These are phyloP conservation scores for Pleurotus pulmonarius DNA, from an alignment of 768 basidiomycete genomes.

Conservation along the genomic window DNA sequence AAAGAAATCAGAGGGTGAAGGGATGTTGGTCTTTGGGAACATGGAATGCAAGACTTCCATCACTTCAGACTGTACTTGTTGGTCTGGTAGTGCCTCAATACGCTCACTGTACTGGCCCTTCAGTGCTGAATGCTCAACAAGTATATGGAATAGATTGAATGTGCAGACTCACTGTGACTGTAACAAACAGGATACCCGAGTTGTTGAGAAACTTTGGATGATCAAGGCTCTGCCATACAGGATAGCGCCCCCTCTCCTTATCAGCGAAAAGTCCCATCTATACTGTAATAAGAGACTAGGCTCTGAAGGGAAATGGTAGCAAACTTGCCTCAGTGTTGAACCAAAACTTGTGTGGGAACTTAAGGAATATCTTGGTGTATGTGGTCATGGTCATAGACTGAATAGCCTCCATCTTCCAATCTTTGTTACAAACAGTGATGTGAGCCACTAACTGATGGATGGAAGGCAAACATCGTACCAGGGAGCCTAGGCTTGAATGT, in stretches of 20 bases:
- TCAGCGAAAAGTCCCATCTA: slow-evolving; percentile 59
- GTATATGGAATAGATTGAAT: background rate
- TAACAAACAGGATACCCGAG: slow-evolving; percentile 54
- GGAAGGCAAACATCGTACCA: slow-evolving; percentile 13
- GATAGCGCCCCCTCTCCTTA: slow-evolving; percentile 54
- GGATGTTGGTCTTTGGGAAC: slow-evolving; percentile 53
- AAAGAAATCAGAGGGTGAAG: slow-evolving; percentile 53
- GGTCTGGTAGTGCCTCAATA: slow-evolving; percentile 47
- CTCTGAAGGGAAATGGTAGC: background rate
- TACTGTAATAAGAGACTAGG: background rate
- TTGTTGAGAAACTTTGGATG: slow-evolving; percentile 54
- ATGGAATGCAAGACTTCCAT: slow-evolving; percentile 52
- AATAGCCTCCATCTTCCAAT: slow-evolving; percentile 62
- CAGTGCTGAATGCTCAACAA: background rate
- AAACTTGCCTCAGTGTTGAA: slow-evolving; percentile 33
- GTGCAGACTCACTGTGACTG: slow-evolving; percentile 34
- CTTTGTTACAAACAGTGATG: slow-evolving; percentile 5
- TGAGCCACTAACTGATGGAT: background rate
- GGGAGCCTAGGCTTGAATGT: slow-evolving; percentile 52
- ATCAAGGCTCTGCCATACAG: slow-evolving; percentile 67
- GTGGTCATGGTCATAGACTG: slow-evolving; percentile 61
- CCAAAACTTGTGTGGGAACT: slow-evolving; percentile 60
- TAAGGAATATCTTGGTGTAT: slow-evolving; percentile 67
- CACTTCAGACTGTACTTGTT: slow-evolving; percentile 47
- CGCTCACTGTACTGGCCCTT: slow-evolving; percentile 62